Evolutionary conservation across 371 early-diverging fungal genomes (phyloP), one percentile per base, ranked within the genome.

Genomic region (Cladochytrium tenue): DNA sequence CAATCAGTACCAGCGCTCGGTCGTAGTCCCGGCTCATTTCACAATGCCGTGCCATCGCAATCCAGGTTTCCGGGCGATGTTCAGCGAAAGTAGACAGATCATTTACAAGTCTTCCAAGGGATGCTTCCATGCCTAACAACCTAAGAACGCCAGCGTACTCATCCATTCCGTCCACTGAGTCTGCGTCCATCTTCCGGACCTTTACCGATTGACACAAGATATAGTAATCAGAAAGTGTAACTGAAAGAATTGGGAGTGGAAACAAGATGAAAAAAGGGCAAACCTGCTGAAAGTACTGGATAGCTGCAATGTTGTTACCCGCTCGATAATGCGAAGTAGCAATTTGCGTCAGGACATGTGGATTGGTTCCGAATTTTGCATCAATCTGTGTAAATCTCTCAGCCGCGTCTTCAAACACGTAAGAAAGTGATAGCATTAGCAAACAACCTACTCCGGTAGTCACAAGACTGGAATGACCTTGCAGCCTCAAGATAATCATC

Each of bases 131-230:
- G 7, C 58, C 62, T 26, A 51, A 4, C 3, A 10, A 2, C 20
- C 53, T 58, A 23, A 71, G 50, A 25, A 67, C 10, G 27, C 43
- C 17, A 1, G 71, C 67, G 50, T 62, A 67, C 23, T 36, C 43
- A 51, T 66, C 71, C 71, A 71, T 71, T 10, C 51, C 56, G 34
- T 66, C 52, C 31, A 67, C 28, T 20, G 52, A 23, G 53, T 64
- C 52, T 15, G 63, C 65, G 51, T 67, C 57, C n/a, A 25, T 20
- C 53, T 57, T 51, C 27, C 68, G 61, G 20, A 67, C 33, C 66
- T 66, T 51, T 27, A 0, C 53, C 33, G 28, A 32, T 32, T 13
- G 15, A 35, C 30, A 20, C 33, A 3, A n/a, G 17, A 32, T n/a
- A 35, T 2, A 32, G 1, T 1, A 15, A 13, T 31, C 33, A 32